Base-by-base conservation (phyloP, 208 protist genomes). In the Leishmania tropica region DNA sequence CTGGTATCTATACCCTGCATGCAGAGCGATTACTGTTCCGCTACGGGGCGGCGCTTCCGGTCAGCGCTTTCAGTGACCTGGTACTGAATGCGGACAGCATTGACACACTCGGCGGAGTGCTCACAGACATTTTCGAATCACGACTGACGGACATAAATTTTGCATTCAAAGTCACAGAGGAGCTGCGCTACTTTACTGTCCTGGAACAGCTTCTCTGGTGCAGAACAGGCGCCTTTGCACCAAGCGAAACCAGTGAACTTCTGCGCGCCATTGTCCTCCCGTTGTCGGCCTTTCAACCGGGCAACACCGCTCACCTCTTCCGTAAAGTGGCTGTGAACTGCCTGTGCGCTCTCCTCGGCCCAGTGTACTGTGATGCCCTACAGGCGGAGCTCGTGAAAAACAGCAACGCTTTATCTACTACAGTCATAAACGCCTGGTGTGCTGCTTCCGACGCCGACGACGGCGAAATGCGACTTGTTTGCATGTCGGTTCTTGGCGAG, bases 261-360 rank as follows among this genome's bases (percentile, higher is more conserved):
- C 78, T 98, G 28, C 91, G 89, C 35, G 53, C 77, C 6, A 81
- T 98, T 40, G 87, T 98, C 45, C 45, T 98, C 47, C 93, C 94
- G 6, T 79, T 92, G 37, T 85, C 85, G 6, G 70, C 67, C 0
- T 98, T 96, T 83, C 91, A 89, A 37, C 87, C 93, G 2, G 92
- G 93, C 53, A 87, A 88, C 67, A 85, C 88, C 19, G 90, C 90
- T 11, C 92, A 95, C 81, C 84, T 98, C 4, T 96, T 98, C 84
- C 89, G 95, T 1, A 98, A 98, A 76, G 86, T 96, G 60, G 92
- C 95, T 56, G 77, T 98, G 42, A 91, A 93, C 71, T 96, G 92
- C 79, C 71, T 97, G 19, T 96, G 89, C 75, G 92, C 94, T 37
- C 11, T 96, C 31, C 56, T 93, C 42, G 76, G 85, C 51, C 82